phyloP scores from a whole-genome alignment of 2,329 filamentous ascomycete genomes.

The Parasarocladium wereldwijsianum region DNA sequence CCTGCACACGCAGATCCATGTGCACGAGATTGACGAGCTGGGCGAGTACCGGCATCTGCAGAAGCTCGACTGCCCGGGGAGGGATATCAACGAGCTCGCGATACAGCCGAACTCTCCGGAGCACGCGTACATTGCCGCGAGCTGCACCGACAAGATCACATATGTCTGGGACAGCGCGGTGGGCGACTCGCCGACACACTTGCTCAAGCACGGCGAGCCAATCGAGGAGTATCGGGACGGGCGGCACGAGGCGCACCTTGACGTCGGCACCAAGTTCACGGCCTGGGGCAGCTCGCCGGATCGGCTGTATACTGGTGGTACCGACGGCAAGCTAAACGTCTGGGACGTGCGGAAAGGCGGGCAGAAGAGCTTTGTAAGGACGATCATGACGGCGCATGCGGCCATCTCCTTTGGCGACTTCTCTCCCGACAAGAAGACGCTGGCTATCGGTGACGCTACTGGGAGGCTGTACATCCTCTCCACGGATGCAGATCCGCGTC shows the following conservation, averaged over 20 bases:
- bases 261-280: slow-evolving; percentile 49
- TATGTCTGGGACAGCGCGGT: slow-evolving; percentile 49
- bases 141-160: slow-evolving; percentile 44
- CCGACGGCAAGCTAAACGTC: slow-evolving; percentile 46
- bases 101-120: slow-evolving; percentile 37
- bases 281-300: slow-evolving; percentile 43
- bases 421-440: slow-evolving; percentile 36
- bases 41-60: slow-evolving; percentile 34
- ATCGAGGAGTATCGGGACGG: slow-evolving; percentile 26
- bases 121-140: slow-evolving; percentile 42
- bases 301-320: slow-evolving; percentile 48
- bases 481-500: slow-evolving; percentile 17
- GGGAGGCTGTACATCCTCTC: slow-evolving; percentile 43
- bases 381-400: slow-evolving; percentile 37
- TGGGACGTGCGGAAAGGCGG: slow-evolving; percentile 43
- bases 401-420: slow-evolving; percentile 45
- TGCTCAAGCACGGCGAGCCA: slow-evolving; percentile 35
- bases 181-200: slow-evolving; percentile 40
- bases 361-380: slow-evolving; percentile 30
- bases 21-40: slow-evolving; percentile 11
- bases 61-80: slow-evolving; percentile 41
- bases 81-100: slow-evolving; percentile 48
- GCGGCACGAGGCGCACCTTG: slow-evolving; percentile 32
- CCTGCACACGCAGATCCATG: slow-evolving; percentile 45
- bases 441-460: slow-evolving; percentile 46